Conservation (phyloP, 352 stramenopile species). For the Pythium insidiosum region DNA sequence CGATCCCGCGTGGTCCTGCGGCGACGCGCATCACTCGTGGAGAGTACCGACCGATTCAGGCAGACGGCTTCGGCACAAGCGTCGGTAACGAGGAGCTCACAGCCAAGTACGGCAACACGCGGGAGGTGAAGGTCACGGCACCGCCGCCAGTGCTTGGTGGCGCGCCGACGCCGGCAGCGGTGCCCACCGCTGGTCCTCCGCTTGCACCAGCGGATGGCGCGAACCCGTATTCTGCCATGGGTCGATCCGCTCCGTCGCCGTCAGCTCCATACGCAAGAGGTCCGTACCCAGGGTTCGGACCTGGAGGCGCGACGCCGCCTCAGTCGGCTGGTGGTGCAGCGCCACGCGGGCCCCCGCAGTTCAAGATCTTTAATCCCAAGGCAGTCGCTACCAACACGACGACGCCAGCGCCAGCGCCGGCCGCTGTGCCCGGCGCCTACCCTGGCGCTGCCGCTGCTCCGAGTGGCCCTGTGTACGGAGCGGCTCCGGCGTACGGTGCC, state of each 20-base stretch:
- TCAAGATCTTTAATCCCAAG: slow-evolving; percentile 87
- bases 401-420: slow-evolving; percentile 7
- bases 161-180: slow-evolving; percentile 2
- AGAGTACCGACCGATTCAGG: slow-evolving; percentile 79
- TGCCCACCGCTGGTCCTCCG: not conserved
- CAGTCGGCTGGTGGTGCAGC: slow-evolving; percentile 10
- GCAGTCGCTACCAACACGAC: slow-evolving; percentile 30
- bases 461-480: no score
- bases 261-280: slow-evolving; percentile 13
- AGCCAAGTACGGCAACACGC: slow-evolving; percentile 86
- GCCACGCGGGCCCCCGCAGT: slow-evolving; percentile 67
- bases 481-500: no score
- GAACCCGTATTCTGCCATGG: slow-evolving; percentile 55
- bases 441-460: no score
- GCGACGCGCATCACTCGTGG: slow-evolving; percentile 53
- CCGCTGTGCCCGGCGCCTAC: no score
- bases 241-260: slow-evolving; percentile 13
- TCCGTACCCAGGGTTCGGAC: slow-evolving; percentile 27
- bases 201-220: slow-evolving; percentile 15
- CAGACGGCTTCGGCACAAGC: slow-evolving; percentile 84
- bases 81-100: slow-evolving; percentile 85
- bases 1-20: slow-evolving; percentile 51
- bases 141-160: slow-evolving; percentile 40
- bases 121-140: slow-evolving; percentile 69
- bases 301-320: no score